These are phyloP conservation scores for Medicago arabica DNA, from an alignment of 306 rosid genomes.

Conservation along the genomic window DNA sequence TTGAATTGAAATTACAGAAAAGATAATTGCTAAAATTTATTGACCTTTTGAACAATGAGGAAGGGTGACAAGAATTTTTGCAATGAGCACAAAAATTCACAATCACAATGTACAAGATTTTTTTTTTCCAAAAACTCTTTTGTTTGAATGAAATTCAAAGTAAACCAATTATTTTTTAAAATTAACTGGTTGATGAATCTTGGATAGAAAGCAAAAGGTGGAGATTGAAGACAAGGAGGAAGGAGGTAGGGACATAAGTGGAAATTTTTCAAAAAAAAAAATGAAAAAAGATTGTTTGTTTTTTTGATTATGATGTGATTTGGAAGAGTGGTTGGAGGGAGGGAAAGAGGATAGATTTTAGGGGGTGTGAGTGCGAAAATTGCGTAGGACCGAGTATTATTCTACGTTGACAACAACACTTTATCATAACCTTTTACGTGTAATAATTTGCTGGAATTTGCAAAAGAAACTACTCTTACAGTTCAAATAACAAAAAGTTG, in stretches of 20 bases:
- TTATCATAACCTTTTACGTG: background rate
- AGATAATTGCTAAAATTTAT: background rate
- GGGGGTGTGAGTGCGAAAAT: constrained; percentile 29
- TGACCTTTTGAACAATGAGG: background rate
- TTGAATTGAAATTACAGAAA: background rate
- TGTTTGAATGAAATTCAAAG: too few species aligned
- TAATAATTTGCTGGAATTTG: background rate
- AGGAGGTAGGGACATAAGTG: constrained; percentile 41
- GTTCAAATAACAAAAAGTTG: background rate
- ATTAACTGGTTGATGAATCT: constrained; percentile 4
- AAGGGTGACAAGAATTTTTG: background rate
- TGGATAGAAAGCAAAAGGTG: constrained; percentile 17
- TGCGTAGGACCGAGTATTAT: constrained; percentile 34
- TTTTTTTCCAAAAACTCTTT: too few species aligned
- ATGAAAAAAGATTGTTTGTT: background rate
- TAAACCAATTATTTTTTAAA: background rate
- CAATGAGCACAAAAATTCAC: too few species aligned
- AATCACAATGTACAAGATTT: too few species aligned
- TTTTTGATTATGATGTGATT: constrained; percentile 34
- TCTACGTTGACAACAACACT: background rate
- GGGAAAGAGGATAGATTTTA: background rate
- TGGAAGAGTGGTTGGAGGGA: constrained; percentile 39
- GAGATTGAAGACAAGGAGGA: constrained; percentile 19
- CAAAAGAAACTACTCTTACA: background rate
- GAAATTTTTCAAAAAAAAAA: constrained; percentile 32